phyloP scores from a whole-genome alignment of 2,329 filamentous ascomycete genomes.

The Cercospora sesami region DNA sequence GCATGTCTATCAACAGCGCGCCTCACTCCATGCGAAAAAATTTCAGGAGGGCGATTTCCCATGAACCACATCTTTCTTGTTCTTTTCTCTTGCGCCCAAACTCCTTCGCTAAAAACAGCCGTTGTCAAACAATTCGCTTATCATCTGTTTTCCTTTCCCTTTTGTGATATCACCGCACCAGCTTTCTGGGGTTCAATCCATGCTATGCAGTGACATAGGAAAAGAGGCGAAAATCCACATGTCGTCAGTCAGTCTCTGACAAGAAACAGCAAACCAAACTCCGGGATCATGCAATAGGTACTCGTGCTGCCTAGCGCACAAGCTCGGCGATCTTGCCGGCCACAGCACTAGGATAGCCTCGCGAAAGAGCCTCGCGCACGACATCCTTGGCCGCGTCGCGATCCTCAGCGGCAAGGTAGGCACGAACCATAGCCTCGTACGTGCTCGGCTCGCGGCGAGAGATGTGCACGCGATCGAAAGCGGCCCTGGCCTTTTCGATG shows the following conservation, averaged over 20 bases:
- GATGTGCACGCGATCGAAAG: conserved; percentile 76
- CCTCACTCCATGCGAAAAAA: conserved; percentile 9
- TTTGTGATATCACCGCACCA: not conserved
- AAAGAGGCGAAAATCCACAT: conserved; percentile 1
- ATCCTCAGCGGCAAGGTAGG: conserved; percentile 81
- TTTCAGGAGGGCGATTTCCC: conserved; percentile 14
- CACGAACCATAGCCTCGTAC: conserved; percentile 97
- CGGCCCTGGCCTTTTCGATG: conserved; percentile 71
- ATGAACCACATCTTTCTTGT: not conserved
- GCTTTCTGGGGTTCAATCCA: conserved; percentile 2
- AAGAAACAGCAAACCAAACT: not conserved
- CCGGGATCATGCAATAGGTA: conserved; percentile 7
- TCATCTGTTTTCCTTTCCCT: not conserved
- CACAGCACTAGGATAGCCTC: conserved; percentile 89
- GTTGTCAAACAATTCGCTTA: conserved; percentile 12
- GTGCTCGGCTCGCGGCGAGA: conserved; percentile 91
- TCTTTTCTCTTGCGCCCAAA: conserved; percentile 12
- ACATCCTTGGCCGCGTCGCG: conserved; percentile 72
- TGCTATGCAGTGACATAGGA: conserved; percentile 17
- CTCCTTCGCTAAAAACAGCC: conserved; percentile 19
- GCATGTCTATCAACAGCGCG: conserved; percentile 6
- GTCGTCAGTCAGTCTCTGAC: not conserved
- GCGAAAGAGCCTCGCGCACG: conserved; percentile 84
- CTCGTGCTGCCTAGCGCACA: conserved; percentile 47
- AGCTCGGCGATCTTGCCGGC: conserved; percentile 92